Percentiles rank a stretch among this genome's conserved stretches.
phyloP scores from a whole-genome alignment of 169 alveolate genomes.

The Miamiensis avidus region DNA sequence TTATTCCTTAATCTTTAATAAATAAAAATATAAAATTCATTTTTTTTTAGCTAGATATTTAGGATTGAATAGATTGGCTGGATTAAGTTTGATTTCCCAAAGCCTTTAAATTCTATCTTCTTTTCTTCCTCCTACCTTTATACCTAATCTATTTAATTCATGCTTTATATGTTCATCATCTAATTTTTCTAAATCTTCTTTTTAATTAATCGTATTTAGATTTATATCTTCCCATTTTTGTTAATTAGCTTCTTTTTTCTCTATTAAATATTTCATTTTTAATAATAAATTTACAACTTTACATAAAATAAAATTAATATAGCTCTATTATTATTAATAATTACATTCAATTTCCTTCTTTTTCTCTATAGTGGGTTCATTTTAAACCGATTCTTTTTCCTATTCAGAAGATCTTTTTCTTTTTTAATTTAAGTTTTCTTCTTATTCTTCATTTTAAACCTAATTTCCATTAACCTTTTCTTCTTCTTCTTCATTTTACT shows the following conservation, averaged over 20 bases:
- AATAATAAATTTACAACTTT: too few species aligned
- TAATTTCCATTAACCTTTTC: background rate
- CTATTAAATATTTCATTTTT: background rate
- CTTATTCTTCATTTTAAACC: background rate
- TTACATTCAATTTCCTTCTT: background rate
- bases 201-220: constrained; percentile 14
- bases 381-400: background rate
- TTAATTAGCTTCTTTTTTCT: background rate
- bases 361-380: too few species aligned
- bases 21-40: too few species aligned
- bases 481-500: background rate
- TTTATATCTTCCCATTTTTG: background rate
- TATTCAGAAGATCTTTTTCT: background rate
- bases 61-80: constrained; percentile 13
- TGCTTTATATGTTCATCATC: constrained; percentile 17
- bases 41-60: constrained; percentile 18
- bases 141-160: constrained; percentile 14
- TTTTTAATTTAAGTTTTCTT: background rate
- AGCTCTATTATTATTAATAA: too few species aligned
- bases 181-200: constrained; percentile 8
- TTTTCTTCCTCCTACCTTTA: constrained; percentile 13
- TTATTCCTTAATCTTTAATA: too few species aligned
- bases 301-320: too few species aligned
- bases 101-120: constrained; percentile 19
- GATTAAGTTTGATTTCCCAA: constrained; percentile 10